Base-by-base conservation (phyloP, 164 flowering plant genomes). In the Protea cynaroides region DNA sequence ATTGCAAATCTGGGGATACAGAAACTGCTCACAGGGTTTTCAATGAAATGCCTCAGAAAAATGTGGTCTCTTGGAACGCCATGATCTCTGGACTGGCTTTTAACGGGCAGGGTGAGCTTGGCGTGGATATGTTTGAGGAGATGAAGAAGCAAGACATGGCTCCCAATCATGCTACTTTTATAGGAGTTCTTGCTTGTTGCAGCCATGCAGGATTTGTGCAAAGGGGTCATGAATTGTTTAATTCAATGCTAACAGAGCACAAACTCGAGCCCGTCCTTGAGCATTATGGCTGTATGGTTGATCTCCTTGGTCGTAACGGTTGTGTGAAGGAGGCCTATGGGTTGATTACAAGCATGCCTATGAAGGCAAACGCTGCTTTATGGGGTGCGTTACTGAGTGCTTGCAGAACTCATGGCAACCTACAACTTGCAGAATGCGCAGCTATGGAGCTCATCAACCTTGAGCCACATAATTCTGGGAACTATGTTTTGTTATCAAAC, bases 251-350 rank as follows among this genome's bases (percentile, higher is more conserved):
- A 5, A 23, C 0, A 25, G 64, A 75, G 25, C 61, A 83, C 69
- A 49, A 57, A 38, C 60, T 85, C 19, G 68, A 84, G 63, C 93
- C 95, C 19, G 82, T 71, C 50, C 81, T 79, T 43, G 88, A 86
- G 80, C 98, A 92, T 71, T 90, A 81, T 70, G 96, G 98, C 12
- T 85, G 93, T 58, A 83, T 88, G 84, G 91, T 82, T 61, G 96
- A 90, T 79, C 78, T 89, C 66, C 86, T 92, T 46, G 93, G 89
- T 11, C 89, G 93, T 13, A 56, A 76, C 63, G 96, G 93, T 51
- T 73, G 71, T 25, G 62, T 87, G 24, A 69, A 70, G 67, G 95
- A 88, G 56, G 98, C 96, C 46, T 66, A 70, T 71, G 82, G 69
- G 25, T 69, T 90, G 79, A 80, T 92, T 8, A 72, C 62, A 69